Evolutionary conservation across 1,284 basidiomycete genomes (phyloP).

Genomic region (Phylloboletellus chloephorus): DNA sequence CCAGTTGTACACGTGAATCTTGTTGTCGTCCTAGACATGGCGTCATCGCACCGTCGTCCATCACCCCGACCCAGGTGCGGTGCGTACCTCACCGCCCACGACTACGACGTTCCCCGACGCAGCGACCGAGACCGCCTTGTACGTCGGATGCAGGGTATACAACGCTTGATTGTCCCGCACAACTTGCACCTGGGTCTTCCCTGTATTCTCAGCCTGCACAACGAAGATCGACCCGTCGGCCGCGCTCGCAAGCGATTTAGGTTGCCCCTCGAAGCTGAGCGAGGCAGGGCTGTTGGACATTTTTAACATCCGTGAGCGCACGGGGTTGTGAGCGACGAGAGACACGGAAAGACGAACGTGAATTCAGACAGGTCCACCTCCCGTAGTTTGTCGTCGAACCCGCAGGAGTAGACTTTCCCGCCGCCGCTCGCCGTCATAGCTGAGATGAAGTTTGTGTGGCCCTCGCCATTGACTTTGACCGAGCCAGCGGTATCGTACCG

Average conservation of each 20-base stretch:
- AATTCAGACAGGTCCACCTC: constrained; percentile 57
- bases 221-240: constrained; percentile 64
- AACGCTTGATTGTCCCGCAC: constrained; percentile 64
- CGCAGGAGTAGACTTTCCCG: constrained; percentile 62
- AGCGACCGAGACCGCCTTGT: constrained; percentile 54
- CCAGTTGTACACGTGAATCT: constrained; percentile 70
- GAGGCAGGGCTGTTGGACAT: constrained; percentile 40
- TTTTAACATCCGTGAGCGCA: background rate
- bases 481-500: constrained; percentile 49
- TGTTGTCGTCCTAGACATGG: constrained; percentile 51
- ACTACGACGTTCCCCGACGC: constrained; percentile 54
- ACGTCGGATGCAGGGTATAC: constrained; percentile 49
- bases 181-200: constrained; percentile 59
- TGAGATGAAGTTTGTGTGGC: constrained; percentile 70
- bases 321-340: background rate
- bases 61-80: too few relatives aligned
- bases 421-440: constrained; percentile 48
- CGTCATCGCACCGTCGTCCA: too few relatives aligned
- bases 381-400: constrained; percentile 76
- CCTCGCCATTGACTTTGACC: constrained; percentile 51
- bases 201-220: constrained; percentile 46
- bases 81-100: constrained; percentile 69
- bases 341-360: constrained; percentile 41
- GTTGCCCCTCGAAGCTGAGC: constrained; percentile 58
- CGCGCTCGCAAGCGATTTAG: constrained; percentile 60